phyloP scores from a whole-genome alignment of 2,329 filamentous ascomycete genomes.

The Pezicula radicicola region DNA sequence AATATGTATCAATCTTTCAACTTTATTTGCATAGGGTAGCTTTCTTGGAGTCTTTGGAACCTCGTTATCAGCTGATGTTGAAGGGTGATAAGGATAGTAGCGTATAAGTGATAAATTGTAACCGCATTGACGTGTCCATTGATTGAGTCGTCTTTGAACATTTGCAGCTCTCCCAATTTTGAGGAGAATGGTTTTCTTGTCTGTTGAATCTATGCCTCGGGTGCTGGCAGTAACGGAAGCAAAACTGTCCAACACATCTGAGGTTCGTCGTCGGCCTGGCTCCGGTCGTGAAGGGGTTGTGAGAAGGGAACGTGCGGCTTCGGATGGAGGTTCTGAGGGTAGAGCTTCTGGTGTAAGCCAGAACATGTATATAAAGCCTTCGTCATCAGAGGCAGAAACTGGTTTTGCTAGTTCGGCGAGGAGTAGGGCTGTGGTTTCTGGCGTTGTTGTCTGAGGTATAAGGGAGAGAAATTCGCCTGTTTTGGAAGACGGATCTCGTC shows the following conservation, averaged over 20 bases:
- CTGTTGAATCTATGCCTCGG: conserved; percentile 19
- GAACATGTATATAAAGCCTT: conserved; percentile 98
- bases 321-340: conserved; percentile 50
- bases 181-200: conserved; percentile 60
- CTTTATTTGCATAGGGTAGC: conserved; percentile 80
- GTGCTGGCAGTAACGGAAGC: conserved; percentile 29
- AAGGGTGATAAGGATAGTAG: conserved; percentile 76
- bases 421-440: conserved; percentile 66
- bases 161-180: conserved; percentile 72
- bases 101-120: conserved; percentile 84
- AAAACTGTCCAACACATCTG: conserved; percentile 53
- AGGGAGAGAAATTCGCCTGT: conserved; percentile 55
- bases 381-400: conserved; percentile 70
- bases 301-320: conserved; percentile 57
- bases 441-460: conserved; percentile 66
- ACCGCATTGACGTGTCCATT: conserved; percentile 92
- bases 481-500: conserved; percentile 25
- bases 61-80: conserved; percentile 15
- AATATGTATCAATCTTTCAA: conserved; percentile 87
- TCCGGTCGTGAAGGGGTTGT: conserved; percentile 42
- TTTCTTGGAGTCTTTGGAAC: conserved; percentile 52
- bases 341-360: conserved; percentile 76
- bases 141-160: conserved; percentile 84
- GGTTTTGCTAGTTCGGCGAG: conserved; percentile 75
- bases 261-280: conserved; percentile 39